Percentiles rank a stretch among this genome's conserved stretches.
Evolutionary conservation across 805 yeast species (phyloP).

Genomic region (Candida sphagnicola): DNA sequence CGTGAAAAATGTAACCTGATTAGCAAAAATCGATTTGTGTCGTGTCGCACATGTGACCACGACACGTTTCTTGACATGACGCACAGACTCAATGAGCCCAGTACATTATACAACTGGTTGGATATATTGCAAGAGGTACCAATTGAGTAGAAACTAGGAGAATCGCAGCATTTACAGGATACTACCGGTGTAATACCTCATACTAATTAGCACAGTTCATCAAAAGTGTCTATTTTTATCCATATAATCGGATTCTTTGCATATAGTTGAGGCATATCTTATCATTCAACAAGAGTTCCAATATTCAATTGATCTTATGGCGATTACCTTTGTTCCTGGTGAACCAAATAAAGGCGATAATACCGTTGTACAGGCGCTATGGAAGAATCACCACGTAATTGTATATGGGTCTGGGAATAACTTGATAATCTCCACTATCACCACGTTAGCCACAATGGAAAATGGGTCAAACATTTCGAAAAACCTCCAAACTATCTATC

Average conservation of each 20-base stretch:
- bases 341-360: constrained; percentile 62
- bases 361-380: constrained; percentile 54
- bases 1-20: no score
- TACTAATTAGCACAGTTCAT: no score
- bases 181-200: no score
- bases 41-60: background rate
- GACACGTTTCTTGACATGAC: background rate
- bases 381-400: constrained; percentile 63
- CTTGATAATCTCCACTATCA: constrained; percentile 46
- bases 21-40: background rate
- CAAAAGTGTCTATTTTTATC: no score
- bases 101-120: background rate
- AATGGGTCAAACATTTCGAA: constrained; percentile 8
- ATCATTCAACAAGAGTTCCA: background rate
- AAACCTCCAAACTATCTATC: constrained; percentile 72
- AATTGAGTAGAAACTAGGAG: no score
- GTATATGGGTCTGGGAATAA: constrained; percentile 89
- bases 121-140: no score
- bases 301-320: constrained; percentile 32
- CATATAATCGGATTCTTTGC: no score
- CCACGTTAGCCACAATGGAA: constrained; percentile 9
- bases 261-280: background rate
- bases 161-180: background rate
- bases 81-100: no score
- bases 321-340: constrained; percentile 77